phyloP scores from a whole-genome alignment of 2,329 filamentous ascomycete species.

The Pestalotiopsis sp. region DNA sequence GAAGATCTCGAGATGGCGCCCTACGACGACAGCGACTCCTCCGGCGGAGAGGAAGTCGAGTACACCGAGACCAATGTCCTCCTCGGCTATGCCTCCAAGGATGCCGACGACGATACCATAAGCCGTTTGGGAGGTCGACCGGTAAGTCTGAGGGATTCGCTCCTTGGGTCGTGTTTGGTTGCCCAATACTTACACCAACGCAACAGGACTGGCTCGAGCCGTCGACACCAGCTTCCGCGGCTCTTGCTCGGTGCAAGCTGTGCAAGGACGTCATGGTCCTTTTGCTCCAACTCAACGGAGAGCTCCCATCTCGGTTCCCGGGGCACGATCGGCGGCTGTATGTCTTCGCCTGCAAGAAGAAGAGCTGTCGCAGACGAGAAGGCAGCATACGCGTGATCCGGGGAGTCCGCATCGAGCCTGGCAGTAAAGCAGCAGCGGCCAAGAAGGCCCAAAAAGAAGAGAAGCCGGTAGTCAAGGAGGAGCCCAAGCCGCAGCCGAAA shows the following conservation, averaged over 20 bases:
- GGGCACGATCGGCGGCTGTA: constrained; percentile 87
- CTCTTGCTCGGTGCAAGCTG: constrained; percentile 81
- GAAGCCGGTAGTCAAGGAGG: constrained; percentile 32
- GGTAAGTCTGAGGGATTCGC: constrained; percentile 53
- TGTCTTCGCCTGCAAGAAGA: constrained; percentile 78
- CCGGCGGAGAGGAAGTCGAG: constrained; percentile 61
- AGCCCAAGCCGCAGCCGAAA: constrained; percentile 36
- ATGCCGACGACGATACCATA: constrained; percentile 77
- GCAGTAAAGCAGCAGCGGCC: constrained; percentile 23
- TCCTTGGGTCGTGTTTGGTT: constrained; percentile 5
- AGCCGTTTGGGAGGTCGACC: constrained; percentile 87
- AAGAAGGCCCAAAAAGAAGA: constrained; percentile 35
- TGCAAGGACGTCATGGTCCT: constrained; percentile 85
- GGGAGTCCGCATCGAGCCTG: constrained; percentile 56
- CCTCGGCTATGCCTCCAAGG: constrained; percentile 83
- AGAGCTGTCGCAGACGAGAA: constrained; percentile 77
- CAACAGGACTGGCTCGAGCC: constrained; percentile 79
- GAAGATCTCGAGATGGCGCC: constrained; percentile 24
- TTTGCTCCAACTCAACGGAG: constrained; percentile 87
- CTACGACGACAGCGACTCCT: constrained; percentile 87
- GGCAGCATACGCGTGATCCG: constrained; percentile 80
- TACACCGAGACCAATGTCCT: constrained; percentile 85
- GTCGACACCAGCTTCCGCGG: constrained; percentile 70
- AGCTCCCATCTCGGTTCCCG: constrained; percentile 84
- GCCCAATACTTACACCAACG: neutral